Base-by-base conservation (phyloP, 495 filamentous ascomycete genomes). In the Hyaloscypha bicolor region DNA sequence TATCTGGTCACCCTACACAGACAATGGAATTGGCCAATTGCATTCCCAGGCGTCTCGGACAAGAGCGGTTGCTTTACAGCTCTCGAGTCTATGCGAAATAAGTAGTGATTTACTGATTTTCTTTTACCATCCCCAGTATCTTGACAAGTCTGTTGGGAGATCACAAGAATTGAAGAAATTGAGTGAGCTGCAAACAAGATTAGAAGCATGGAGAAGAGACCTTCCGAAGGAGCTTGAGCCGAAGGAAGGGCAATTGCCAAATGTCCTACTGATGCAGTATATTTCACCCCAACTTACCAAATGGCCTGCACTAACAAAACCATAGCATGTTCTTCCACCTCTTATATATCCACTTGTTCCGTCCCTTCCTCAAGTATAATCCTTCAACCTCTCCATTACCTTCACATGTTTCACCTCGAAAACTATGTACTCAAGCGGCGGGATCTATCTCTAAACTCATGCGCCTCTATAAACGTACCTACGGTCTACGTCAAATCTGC, bases 341-440 rank as follows among this genome's bases (percentile, higher is more conserved):
- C 2, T 90, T 97, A 45, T 95, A 94, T 74, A 97, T 99, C 67
- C 96, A 99, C 71, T 88, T 98, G 9, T 99, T 97, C 80, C 92
- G 95, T 5, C 94, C 95, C 0, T 99, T 99, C 76, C 84, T 99
- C 42, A 96, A 94, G 76, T 97, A 97, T 75, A 90, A 87, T 12
- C 90, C 88, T 62, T 77, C 85, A 22, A 89, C 85, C 6, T 95
- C 94, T 6, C 93, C 95, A 0, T 84, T 97, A 0, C 93, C 96
- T 6, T 76, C 89, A 9, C 90, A 97, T 76, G 92, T 97, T 31
- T 97, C 94, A 9, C 94, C 96, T 16, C 87, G 96, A 39, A 92
- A 93, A 72, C 85, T 95, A 53, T 96, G 95, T 79, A 93, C 92
- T 3, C 90, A 93, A 72, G 93, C 95, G 14, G 94, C 95, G 2